A percentile compares a stretch with the other conserved stretches of the same genome.
phyloP scores from a whole-genome alignment of 2,329 filamentous ascomycete species.

The Sporothrix phasma region DNA sequence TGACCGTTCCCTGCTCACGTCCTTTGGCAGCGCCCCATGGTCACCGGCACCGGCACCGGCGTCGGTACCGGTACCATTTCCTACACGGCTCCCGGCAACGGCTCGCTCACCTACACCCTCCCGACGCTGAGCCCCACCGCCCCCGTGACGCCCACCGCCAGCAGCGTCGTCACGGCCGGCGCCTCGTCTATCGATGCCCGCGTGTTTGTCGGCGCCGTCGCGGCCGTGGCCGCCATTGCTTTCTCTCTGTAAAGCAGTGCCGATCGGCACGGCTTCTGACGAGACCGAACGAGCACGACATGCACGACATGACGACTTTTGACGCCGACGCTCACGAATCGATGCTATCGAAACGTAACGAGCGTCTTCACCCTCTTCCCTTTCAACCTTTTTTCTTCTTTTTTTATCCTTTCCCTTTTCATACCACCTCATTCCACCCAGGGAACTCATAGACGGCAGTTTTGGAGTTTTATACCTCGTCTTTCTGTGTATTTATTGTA shows the following conservation, averaged over 20 bases:
- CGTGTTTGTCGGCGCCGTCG: constrained; percentile 15
- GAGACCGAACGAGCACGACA: background rate
- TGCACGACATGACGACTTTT: background rate
- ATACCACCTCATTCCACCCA: background rate
- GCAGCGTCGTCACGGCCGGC: constrained; percentile 11
- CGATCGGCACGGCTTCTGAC: background rate
- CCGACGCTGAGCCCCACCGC: background rate
- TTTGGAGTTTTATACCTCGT: constrained; percentile 12
- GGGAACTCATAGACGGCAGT: constrained; percentile 12
- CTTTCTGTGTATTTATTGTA: background rate
- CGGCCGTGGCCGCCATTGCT: constrained; percentile 18
- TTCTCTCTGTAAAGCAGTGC: constrained; percentile 17
- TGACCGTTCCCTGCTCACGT: constrained; percentile 8
- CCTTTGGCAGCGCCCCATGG: background rate
- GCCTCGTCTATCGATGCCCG: constrained; percentile 13
- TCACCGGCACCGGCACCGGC: background rate
- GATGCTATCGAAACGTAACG: background rate
- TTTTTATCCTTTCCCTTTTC: background rate
- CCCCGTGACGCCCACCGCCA: background rate
- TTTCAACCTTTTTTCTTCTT: background rate
- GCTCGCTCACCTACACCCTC: constrained; percentile 8
- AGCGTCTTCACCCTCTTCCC: background rate
- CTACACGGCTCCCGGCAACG: background rate
- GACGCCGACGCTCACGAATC: background rate
- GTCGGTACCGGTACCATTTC: constrained; percentile 8